A percentile compares a stretch with the other conserved stretches of the same genome.
Conservation (phyloP, 2,329 filamentous ascomycete genomes). For the Myrmaecium sp. region DNA sequence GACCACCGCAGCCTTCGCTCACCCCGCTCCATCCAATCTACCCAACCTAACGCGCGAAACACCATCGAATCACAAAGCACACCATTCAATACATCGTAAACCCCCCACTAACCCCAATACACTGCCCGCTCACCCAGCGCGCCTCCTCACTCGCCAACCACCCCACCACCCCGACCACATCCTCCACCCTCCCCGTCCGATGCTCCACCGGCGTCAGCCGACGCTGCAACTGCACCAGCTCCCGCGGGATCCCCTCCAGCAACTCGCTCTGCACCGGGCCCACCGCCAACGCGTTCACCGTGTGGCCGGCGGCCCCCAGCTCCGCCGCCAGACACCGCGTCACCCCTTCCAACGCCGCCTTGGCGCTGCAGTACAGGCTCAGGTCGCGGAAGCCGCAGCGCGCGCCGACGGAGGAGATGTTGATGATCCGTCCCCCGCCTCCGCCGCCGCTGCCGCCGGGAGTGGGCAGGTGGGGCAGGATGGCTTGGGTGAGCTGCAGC, state of each 20-base stretch:
- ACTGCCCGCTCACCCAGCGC: slow-evolving; percentile 32
- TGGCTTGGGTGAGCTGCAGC: slow-evolving; percentile 36
- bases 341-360: slow-evolving; percentile 43
- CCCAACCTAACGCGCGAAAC: no score
- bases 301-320: slow-evolving; percentile 38
- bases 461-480: slow-evolving; percentile 32
- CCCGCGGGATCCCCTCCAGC: slow-evolving; percentile 34
- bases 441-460: no score
- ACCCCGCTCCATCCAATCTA: no score
- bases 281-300: slow-evolving; percentile 43
- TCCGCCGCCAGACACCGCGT: slow-evolving; percentile 43
- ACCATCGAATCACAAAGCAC: slow-evolving; percentile 88
- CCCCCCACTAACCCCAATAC: slow-evolving; percentile 38
- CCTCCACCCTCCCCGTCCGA: slow-evolving; percentile 33
- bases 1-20: no score
- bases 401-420: slow-evolving; percentile 39
- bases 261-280: slow-evolving; percentile 43
- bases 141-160: slow-evolving; percentile 34
- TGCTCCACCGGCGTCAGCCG: slow-evolving; percentile 34
- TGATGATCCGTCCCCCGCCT: slow-evolving; percentile 46
- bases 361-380: slow-evolving; percentile 38
- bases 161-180: slow-evolving; percentile 39
- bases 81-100: slow-evolving; percentile 13
- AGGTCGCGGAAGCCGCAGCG: slow-evolving; percentile 29
- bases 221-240: slow-evolving; percentile 33